A percentile compares a stretch with the other conserved stretches of the same genome.
Evolutionary conservation across 306 rosid species (phyloP).

Genomic region (Cicer yamashitae): DNA sequence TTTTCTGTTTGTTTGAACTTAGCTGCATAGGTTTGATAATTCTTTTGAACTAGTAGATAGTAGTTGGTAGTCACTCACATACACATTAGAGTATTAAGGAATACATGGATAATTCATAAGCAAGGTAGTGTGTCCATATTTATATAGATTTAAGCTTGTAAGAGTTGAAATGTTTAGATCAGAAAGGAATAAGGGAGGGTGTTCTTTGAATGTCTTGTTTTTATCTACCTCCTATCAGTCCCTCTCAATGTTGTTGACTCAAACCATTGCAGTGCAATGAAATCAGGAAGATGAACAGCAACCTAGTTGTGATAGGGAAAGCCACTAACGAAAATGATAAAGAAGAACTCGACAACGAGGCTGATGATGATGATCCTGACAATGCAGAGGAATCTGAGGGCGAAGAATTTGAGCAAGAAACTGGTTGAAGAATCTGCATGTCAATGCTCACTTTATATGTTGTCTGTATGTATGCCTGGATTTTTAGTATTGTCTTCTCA

Average conservation of each 20-base stretch:
- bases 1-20: constrained; percentile 27
- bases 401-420: constrained; percentile 92
- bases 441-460: not conserved
- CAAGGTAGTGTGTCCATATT: not conserved
- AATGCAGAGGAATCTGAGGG: constrained; percentile 86
- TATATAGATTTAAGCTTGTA: not conserved
- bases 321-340: constrained; percentile 67
- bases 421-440: constrained; percentile 50
- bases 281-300: constrained; percentile 69
- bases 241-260: constrained; percentile 30
- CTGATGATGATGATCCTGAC: constrained; percentile 55
- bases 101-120: constrained; percentile 9
- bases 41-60: not conserved
- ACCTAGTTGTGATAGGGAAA: constrained; percentile 69
- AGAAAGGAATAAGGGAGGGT: not conserved
- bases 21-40: constrained; percentile 11
- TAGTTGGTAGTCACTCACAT: not conserved
- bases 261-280: constrained; percentile 69
- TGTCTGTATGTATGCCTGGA: not conserved
- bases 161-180: not conserved
- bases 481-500: no score
- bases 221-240: not conserved
- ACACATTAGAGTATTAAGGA: constrained; percentile 8
- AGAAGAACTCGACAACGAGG: constrained; percentile 75
- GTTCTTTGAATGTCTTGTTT: constrained; percentile 27